phyloP scores from a whole-genome alignment of 495 filamentous ascomycete genomes.

The Penicillium mononematosum region DNA sequence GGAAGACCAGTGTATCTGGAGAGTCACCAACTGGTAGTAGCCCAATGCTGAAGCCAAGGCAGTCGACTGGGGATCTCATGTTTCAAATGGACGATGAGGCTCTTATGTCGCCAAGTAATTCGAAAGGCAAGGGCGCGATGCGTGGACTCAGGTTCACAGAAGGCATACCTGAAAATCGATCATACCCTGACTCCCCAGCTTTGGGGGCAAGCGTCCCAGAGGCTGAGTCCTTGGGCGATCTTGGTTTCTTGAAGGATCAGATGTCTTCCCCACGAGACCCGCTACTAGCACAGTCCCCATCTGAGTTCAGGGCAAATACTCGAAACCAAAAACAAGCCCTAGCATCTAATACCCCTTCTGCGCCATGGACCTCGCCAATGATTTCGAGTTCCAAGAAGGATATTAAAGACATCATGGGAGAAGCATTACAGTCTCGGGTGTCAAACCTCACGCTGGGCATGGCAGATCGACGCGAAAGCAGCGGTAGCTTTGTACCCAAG shows the following conservation, averaged over 20 bases:
- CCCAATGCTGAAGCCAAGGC: conserved; percentile 62
- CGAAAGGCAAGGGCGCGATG: conserved; percentile 35
- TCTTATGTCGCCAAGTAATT: conserved; percentile 26
- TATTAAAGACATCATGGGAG: conserved; percentile 81
- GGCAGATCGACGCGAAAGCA: conserved; percentile 43
- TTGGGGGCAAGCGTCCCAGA: conserved; percentile 33
- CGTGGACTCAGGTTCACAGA: conserved; percentile 22
- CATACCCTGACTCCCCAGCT: conserved; percentile 31
- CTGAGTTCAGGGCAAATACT: conserved; percentile 26
- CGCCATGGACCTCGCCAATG: conserved; percentile 61
- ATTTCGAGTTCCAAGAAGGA: conserved; percentile 64
- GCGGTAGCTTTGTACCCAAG: conserved; percentile 47
- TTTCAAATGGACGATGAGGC: conserved; percentile 93
- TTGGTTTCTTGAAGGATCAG: conserved; percentile 34
- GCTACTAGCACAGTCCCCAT: conserved; percentile 31
- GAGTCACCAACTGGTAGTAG: conserved; percentile 46
- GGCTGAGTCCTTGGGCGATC: conserved; percentile 30
- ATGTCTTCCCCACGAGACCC: conserved; percentile 33
- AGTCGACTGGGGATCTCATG: conserved; percentile 73
- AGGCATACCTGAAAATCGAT: conserved; percentile 17
- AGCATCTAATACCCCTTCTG: conserved; percentile 15
- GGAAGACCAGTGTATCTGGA: conserved; percentile 45
- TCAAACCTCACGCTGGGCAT: conserved; percentile 77
- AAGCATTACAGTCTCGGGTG: conserved; percentile 59
- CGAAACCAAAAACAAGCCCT: conserved; percentile 25